phyloP scores from a whole-genome alignment of 1,139 yeast species.

The Candida albicans region DNA sequence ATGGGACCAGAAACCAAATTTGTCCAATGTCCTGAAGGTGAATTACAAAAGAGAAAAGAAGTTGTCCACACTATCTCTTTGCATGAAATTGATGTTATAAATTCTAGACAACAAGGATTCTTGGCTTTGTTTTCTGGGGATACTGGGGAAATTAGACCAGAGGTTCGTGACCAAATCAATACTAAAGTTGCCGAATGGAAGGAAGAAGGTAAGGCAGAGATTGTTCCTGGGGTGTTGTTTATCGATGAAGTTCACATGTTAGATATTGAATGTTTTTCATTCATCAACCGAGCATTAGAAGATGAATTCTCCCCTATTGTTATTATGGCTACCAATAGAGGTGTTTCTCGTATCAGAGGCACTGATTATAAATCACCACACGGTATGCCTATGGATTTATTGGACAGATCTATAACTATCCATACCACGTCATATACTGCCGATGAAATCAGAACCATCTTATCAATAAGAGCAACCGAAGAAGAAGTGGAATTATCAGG shows the following conservation, averaged over 20 bases:
- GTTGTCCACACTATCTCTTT: conserved; percentile 95
- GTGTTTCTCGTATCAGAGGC: conserved; percentile 88
- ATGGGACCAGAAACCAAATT: conserved; percentile 99
- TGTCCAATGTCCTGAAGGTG: conserved; percentile 99
- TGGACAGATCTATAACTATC: conserved; percentile 91
- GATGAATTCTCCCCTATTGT: conserved; percentile 97
- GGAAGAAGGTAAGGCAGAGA: conserved; percentile 98
- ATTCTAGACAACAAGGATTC: conserved; percentile 97
- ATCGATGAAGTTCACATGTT: conserved; percentile 99
- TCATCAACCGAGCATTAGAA: conserved; percentile 92
- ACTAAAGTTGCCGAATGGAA: conserved; percentile 98
- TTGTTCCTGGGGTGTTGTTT: conserved; percentile 96
- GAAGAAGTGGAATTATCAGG: conserved; percentile 86
- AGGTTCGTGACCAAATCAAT: conserved; percentile 96
- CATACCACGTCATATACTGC: conserved; percentile 76
- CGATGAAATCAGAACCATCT: conserved; percentile 82
- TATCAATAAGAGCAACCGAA: conserved; percentile 90
- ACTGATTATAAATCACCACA: conserved; percentile 94
- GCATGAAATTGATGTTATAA: conserved; percentile 97
- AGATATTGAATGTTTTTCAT: conserved; percentile 95
- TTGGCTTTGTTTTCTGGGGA: conserved; percentile 95
- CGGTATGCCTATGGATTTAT: conserved; percentile 90
- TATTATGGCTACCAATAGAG: conserved; percentile 98
- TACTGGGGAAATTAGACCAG: conserved; percentile 95
- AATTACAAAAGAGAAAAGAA: conserved; percentile 90